Evolutionary conservation across 2,329 filamentous ascomycete species (phyloP), one percentile per base, ranked within the genome.

Genomic region (Escovopsis weberi): DNA sequence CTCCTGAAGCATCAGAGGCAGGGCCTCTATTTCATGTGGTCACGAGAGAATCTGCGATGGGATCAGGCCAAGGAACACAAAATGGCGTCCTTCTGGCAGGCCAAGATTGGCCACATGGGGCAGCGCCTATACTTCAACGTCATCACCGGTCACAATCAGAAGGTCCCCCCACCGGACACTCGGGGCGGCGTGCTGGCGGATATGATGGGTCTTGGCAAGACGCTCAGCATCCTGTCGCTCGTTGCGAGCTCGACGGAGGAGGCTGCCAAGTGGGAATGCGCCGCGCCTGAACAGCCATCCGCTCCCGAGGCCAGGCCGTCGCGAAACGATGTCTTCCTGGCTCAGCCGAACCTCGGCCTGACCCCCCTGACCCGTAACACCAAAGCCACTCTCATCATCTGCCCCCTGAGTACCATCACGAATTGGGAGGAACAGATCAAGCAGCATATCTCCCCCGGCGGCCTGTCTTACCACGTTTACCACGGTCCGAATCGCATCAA

Each of bases 401-500:
- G 84, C 44, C 91, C 91, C 1, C 71, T 95, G 3, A 94, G 85
- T 54, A 91, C 89, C 0, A 79, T 96, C 45, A 81, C 82, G 26
- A 98, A 96, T 55, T 98, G 91, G 91, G 82, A 89, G 53, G 79
- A 87, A 51, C 91, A 98, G 60, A 85, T 96, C 47, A 82, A 82
- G 53, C 74, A 83, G 45, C 91, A 98, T 59, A 68, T 94, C 38
- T 69, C 73, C 40, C 68, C 74, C 1, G 72, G 69, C 1, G 64
- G 72, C 7, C 56, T 96, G 15, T 79, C 67, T 1, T 85, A 78
- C 54, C 85, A 91, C 56, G 75, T 91, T 43, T 96, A 95, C 50
- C 91, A 98, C 58, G 91, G 91, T 3, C 68, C 77, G 0, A 80
- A 78, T 51, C 77, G 91, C 6, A 79, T 75, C 48, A 82, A 80